Evolutionary conservation across 176 grass and related monocot species (phyloP), one percentile per base, ranked within the genome.

Genomic region (Stipa capillata): DNA sequence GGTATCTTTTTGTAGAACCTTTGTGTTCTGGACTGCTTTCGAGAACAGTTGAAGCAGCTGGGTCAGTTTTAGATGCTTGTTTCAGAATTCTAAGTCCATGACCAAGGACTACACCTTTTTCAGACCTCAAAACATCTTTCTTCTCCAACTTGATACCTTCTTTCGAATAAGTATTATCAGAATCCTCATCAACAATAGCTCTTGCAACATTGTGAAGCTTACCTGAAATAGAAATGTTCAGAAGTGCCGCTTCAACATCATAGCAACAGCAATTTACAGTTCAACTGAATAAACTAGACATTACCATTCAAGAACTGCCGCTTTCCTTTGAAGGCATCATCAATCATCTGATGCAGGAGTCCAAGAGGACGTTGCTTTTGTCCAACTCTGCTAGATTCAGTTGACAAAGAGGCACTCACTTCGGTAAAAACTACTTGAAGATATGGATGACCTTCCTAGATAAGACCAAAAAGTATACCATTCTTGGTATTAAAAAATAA

Each of bases 201-300:
- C 90, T 94, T 57, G 95, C 91, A 92, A 98, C 89, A 89, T 98
- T 98, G 59, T 98, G 95, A 83, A 98, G 90, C 65, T 92, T 98
- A 87, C 94, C 94, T 97, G 79, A 83, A 89, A 84, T 35, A 72
- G 41, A 70, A 27, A 53, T 69, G 34, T 76, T 80, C 72, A 85
- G 45, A 36, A 43, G 25, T 68, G 15, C 34, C 58, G 18, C 60
- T 28, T 76, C n/a, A 80, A 89, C 27, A 81, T 59, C 5, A 52
- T 24, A 53, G 4, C 43, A 80, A 89, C 54, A 79, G 65, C 73
- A n/a, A 79, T 80, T 83, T 61, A 79, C 31, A n/a, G 32, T 68
- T 76, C 44, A 89, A 21, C 27, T 43, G 42, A 74, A 80, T 80
- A 69, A 79, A 88, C 4, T 79, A 69, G 43, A 51, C 1, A 63